Percentiles rank a stretch among this genome's conserved stretches.
These are phyloP conservation scores for Phytomonas sp. DNA, from an alignment of 208 protist species.

Conservation along the genomic window DNA sequence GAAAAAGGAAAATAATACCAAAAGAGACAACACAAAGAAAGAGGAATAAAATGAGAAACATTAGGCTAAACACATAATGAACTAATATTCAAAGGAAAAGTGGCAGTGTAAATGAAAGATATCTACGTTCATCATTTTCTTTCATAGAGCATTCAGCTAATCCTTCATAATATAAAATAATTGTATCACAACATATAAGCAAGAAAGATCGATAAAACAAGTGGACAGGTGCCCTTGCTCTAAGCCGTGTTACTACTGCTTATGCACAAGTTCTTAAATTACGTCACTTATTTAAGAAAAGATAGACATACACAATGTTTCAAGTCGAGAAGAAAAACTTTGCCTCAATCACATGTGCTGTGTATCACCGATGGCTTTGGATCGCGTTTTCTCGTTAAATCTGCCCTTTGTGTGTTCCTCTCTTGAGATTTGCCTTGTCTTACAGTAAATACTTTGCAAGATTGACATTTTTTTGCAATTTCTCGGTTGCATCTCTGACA, in stretches of 20 bases:
- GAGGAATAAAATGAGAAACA: background rate
- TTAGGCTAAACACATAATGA: background rate
- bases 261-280: background rate
- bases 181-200: background rate
- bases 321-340: background rate
- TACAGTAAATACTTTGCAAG: conserved; percentile 88
- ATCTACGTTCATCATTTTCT: background rate
- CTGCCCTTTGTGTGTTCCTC: background rate
- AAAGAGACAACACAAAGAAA: background rate
- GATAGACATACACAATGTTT: background rate
- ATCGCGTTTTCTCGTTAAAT: background rate
- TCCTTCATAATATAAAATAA: background rate
- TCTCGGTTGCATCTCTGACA: conserved; percentile 62
- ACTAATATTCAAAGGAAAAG: background rate
- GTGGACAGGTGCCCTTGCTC: background rate
- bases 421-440: background rate
- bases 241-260: background rate
- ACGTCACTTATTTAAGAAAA: background rate
- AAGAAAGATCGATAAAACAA: background rate
- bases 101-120: background rate
- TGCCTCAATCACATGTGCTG: background rate
- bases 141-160: background rate
- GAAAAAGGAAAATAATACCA: background rate
- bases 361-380: background rate
- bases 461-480: conserved; percentile 83